Evolutionary conservation across 2,329 filamentous ascomycete species (phyloP).

Genomic region (Scleromitrula shiraiana): DNA sequence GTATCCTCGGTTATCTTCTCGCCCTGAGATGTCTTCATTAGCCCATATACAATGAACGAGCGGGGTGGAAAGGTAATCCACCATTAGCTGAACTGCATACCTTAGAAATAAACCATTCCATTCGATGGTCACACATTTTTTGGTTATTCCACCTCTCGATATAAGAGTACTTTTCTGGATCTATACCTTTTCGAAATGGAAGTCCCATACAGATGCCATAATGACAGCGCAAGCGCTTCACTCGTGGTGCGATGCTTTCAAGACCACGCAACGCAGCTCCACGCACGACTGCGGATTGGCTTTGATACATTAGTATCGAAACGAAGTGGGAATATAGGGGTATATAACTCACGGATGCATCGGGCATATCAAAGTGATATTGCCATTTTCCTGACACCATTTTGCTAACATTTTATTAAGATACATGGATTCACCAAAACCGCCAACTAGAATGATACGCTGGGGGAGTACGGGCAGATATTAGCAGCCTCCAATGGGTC

Average conservation of each 20-base stretch:
- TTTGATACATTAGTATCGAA: slow-evolving; percentile 5
- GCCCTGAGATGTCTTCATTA: slow-evolving; percentile 4
- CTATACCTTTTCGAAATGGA: slow-evolving; percentile 9
- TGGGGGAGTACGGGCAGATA: background rate
- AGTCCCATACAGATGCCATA: background rate
- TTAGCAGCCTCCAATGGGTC: background rate
- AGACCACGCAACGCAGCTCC: slow-evolving; percentile 18
- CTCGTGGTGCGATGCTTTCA: slow-evolving; percentile 10
- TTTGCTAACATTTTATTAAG: slow-evolving; percentile 13
- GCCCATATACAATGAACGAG: background rate
- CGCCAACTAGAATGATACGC: slow-evolving; percentile 18
- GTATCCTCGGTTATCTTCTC: slow-evolving; percentile 9
- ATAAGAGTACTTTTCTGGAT: slow-evolving; percentile 3
- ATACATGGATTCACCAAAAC: slow-evolving; percentile 16
- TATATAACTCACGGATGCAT: slow-evolving; percentile 13
- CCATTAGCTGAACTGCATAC: slow-evolving; percentile 1
- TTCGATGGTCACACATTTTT: slow-evolving; percentile 3
- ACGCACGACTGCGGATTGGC: slow-evolving; percentile 18
- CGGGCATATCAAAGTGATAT: slow-evolving; percentile 17
- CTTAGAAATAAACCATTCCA: slow-evolving; percentile 14
- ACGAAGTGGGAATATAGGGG: background rate
- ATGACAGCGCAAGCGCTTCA: slow-evolving; percentile 11
- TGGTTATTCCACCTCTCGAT: background rate
- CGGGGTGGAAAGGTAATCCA: too few relatives aligned
- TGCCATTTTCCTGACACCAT: slow-evolving; percentile 17